phyloP scores from a whole-genome alignment of 345 rosid species.

The Excoecaria agallocha region DNA sequence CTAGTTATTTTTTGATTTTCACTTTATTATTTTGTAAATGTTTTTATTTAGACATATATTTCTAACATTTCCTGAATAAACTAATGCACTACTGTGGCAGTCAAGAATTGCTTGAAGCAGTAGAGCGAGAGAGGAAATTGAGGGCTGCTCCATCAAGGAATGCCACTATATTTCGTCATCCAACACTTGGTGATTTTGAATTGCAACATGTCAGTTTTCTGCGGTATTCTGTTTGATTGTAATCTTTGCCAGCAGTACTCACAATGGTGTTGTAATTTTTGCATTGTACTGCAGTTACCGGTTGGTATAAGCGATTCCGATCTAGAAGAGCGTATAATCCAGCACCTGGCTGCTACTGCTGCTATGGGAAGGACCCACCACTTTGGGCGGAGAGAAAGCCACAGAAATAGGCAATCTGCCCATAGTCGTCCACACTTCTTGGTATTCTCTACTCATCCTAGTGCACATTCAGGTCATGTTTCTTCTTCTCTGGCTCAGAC shows the following conservation, averaged over 20 bases:
- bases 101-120: constrained; percentile 35
- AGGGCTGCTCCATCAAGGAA: constrained; percentile 25
- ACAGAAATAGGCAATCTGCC: constrained; percentile 25
- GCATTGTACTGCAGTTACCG: constrained; percentile 21
- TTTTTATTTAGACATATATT: background rate
- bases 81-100: constrained; percentile 15
- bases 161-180: constrained; percentile 29
- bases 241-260: background rate
- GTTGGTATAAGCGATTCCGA: constrained; percentile 29
- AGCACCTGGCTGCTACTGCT: constrained; percentile 51
- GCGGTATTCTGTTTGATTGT: background rate
- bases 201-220: constrained; percentile 29
- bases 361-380: constrained; percentile 34
- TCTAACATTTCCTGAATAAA: background rate
- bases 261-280: background rate
- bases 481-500: constrained; percentile 31
- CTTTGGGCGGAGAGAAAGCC: constrained; percentile 27
- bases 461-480: constrained; percentile 32
- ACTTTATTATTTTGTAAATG: background rate
- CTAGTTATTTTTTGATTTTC: background rate
- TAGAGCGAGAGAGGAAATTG: constrained; percentile 32
- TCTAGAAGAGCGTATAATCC: constrained; percentile 36
- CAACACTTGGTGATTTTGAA: constrained; percentile 30
- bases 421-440: constrained; percentile 32
- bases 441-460: constrained; percentile 29